Conservation (phyloP, 2,329 filamentous ascomycete genomes). For the Pleomassaria siparia region DNA sequence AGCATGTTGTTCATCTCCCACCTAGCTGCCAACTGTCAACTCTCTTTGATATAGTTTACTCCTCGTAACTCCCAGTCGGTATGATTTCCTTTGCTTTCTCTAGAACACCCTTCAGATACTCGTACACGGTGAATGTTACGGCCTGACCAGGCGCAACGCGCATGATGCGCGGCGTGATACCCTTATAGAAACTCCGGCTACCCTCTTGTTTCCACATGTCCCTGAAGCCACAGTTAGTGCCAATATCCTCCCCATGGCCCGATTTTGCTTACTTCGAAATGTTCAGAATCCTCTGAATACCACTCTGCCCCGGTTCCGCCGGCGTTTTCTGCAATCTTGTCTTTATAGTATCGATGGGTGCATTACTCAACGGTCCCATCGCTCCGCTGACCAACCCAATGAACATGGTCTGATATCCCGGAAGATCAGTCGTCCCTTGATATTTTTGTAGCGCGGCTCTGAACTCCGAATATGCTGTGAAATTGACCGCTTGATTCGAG, state of each 20-base stretch:
- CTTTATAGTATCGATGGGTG: constrained; percentile 99
- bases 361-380: constrained; percentile 94
- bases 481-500: constrained; percentile 93
- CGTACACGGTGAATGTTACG: constrained; percentile 65
- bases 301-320: constrained; percentile 77
- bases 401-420: constrained; percentile 84
- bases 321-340: constrained; percentile 90
- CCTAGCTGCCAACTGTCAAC: neutral
- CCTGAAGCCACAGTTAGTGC: constrained; percentile 16
- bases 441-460: constrained; percentile 73
- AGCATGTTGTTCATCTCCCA: neutral
- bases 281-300: constrained; percentile 71
- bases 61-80: constrained; percentile 52
- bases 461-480: constrained; percentile 95
- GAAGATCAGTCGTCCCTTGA: constrained; percentile 74
- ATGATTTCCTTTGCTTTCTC: constrained; percentile 52
- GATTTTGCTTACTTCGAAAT: constrained; percentile 73
- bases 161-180: constrained; percentile 97
- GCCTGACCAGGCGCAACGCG: constrained; percentile 94
- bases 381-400: constrained; percentile 91
- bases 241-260: constrained; percentile 36
- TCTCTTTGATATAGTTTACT: constrained; percentile 36
- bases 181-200: constrained; percentile 95
- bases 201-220: constrained; percentile 78
- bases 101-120: constrained; percentile 53